Base-by-base conservation (phyloP, 805 yeast genomes). In the Wickerhamiella azyma region DNA sequence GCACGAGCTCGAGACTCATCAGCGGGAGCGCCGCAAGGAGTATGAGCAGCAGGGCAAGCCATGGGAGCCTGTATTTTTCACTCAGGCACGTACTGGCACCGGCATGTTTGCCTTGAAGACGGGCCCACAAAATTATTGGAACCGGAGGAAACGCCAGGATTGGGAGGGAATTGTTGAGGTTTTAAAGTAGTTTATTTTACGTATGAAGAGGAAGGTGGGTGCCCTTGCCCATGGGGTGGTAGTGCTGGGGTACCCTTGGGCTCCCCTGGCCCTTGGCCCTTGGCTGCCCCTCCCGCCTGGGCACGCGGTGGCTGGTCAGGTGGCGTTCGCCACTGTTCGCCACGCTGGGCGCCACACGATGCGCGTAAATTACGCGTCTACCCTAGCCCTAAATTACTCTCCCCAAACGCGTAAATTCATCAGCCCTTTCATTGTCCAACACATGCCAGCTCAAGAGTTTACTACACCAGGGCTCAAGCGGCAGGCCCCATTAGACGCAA, bases 121-220 rank as follows among this genome's bases (percentile, higher is more conserved):
- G 59, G 94, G 94, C 0, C 68, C 67, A 1, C 64, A 56, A 8
- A 63, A 57, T 55, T 86, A 86, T 59, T 86, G 96, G 96, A 76
- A 74, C 51, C 74, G 84, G 55, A 76, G 96, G 56, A 24, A 24
- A 14, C 18, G 21, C 17, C 42, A 38, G 10, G 42, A 43, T 13
- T 43, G 48, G 48, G 36, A 36, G 2, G 48, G 40, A 11, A 28
- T 45, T 32, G 35, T 17, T 2, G 33, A 24, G 11, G 41, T 45
- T 18, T 35, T 35, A 13, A 17, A 35, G 11, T 35, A 35, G n/a
- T 18, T 35, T 17, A 9, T n/a, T n/a, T n/a, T n/a, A n/a, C n/a
- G n/a, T n/a, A n/a, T n/a, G n/a, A n/a, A n/a, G n/a, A n/a, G n/a
- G n/a, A n/a, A n/a, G n/a, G n/a, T n/a, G n/a, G n/a, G n/a, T n/a